Evolutionary conservation across 495 filamentous ascomycete genomes (phyloP), one percentile per base, ranked within the genome.

Genomic region (Lophium mytilinum): DNA sequence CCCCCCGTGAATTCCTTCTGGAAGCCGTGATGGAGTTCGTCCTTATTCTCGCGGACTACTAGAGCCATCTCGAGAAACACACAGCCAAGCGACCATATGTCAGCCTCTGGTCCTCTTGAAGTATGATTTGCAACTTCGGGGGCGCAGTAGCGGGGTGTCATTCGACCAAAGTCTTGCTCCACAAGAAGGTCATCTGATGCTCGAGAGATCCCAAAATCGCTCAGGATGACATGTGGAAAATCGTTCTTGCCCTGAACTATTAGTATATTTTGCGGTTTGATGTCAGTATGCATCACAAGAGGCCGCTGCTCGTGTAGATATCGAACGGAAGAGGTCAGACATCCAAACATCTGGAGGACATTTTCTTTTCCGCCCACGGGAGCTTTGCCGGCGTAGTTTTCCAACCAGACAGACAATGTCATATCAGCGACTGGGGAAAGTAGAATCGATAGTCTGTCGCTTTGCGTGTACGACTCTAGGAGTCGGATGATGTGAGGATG

Each of bases 241-340:
- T 59, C 51, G 6, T 52, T n/a, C n/a, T 55, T 36, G 48, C 64
- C 57, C 17, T 58, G 36, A 37, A 55, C 57, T 7, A 67, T 53
- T 6, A 67, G 55, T n/a, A 67, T 67, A 53, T 67, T 67, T 19
- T 60, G 52, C 15, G 65, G 65, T 35, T 67, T 67, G 52, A 67
- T 65, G 30, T 67, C 65, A 52, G 54, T 62, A 47, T 67, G 65
- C 45, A 51, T 60, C 17, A 65, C 45, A 17, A 62, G 37, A 1
- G 62, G 62, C 9, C 61, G 54, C 53, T 60, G 47, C 34, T 62
- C 58, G 50, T 67, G 65, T 11, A 67, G 53, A 46, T 61, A 65
- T 9, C 54, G 47, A 24, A 67, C 33, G 3, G 62, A 55, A 7
- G 58, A 62, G 15, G 56, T 33, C 9, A 66, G 53, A 21, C 63